Base-by-base conservation (phyloP, 2,329 filamentous ascomycete species). In the Trichoderma atrobrunneum region DNA sequence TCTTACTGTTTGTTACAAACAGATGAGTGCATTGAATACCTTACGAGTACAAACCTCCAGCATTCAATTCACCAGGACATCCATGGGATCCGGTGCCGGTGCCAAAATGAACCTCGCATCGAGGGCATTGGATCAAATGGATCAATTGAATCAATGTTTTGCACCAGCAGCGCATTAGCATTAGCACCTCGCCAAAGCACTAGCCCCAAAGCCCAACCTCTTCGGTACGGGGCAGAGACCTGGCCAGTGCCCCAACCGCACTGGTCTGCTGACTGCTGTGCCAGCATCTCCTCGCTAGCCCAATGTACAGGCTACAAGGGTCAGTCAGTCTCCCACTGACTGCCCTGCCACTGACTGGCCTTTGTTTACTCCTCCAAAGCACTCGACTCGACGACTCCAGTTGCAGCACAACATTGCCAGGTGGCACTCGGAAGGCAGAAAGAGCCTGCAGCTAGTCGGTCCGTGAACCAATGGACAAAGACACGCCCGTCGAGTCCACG, bases 351-450 rank as follows among this genome's bases (percentile, higher is more conserved):
- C 39, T 43, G 30, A 32, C 43, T 36, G 57, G 39, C 28, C 11
- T 18, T n/a, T 57, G 51, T 21, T 26, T 28, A 18, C 56, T 60
- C 14, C 36, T 39, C 34, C 24, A 56, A 56, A 56, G 56, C 30
- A 34, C 56, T 36, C 36, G 21, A 34, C 56, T 28, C 26, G 21
- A 34, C 66, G 56, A n/a, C 66, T 54, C 66, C 66, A 69, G 34
- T 32, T 61, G 57, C 66, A 72, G 57, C 71, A 68, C 66, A 70
- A 70, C 71, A 59, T 71, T 64, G 71, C 71, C 71, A 72, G 71
- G 71, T 72, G 71, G 71, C 71, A 72, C 69, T 54, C 59, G 57
- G 66, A 54, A 54, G 68, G 66, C 60, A 70, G 65, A 56, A 68
- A 56, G 68, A 62, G 59, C 68, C 69, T 71, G 54, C 69, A 57